phyloP scores from a whole-genome alignment of 495 filamentous ascomycete genomes.

The Pseudevernia furfuracea region DNA sequence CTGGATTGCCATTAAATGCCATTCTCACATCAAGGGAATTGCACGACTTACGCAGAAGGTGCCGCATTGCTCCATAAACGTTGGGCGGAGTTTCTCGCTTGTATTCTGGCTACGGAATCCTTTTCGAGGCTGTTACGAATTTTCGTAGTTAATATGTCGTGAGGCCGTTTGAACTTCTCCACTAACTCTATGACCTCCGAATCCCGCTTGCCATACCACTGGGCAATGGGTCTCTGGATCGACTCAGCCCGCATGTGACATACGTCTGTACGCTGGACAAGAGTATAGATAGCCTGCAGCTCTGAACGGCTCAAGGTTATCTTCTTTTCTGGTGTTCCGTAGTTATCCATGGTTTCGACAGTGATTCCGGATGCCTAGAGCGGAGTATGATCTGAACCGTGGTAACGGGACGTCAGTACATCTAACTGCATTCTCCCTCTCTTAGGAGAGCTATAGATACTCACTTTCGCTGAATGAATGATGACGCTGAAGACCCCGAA shows the following conservation, averaged over 20 bases:
- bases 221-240: neutral
- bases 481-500: neutral
- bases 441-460: neutral
- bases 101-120: neutral
- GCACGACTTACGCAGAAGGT: neutral
- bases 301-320: constrained; percentile 2
- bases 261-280: neutral
- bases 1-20: neutral
- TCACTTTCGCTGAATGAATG: neutral
- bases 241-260: neutral
- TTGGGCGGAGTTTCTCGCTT: neutral
- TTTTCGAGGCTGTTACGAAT: neutral
- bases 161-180: neutral
- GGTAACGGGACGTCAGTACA: neutral
- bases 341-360: neutral
- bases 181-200: neutral
- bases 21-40: neutral
- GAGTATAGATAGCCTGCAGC: constrained; percentile 3
- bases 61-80: neutral
- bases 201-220: neutral
- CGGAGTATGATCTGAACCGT: neutral
- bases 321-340: neutral
- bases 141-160: neutral
- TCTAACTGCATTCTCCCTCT: neutral
- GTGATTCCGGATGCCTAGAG: neutral